Evolutionary conservation across 495 filamentous ascomycete species (phyloP), one percentile per base, ranked within the genome.

Genomic region (Pyrenopolyporus hunteri): DNA sequence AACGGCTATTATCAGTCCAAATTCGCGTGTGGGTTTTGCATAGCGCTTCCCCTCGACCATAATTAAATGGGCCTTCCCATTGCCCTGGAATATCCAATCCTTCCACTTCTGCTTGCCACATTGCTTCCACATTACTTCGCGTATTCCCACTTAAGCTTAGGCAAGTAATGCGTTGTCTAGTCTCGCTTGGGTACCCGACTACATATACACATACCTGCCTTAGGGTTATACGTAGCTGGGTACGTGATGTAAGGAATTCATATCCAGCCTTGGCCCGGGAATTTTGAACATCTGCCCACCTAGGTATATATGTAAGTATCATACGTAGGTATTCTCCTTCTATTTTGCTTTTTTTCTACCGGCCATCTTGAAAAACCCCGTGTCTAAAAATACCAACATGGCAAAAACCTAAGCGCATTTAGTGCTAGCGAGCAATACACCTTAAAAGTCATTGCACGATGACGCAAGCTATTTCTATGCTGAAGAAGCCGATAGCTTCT

Each of bases 21-120:
- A 54, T 42, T 54, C 48, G 35, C 36, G 33, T 64, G 62, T 59
- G 55, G 55, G 14, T 13, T n/a, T 64, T 17, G 62, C 62, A 65
- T 65, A 65, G 62, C 19, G 32, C 50, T 45, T 64, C 62, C 56
- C 62, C 62, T 65, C 62, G 62, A 25, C 56, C 56, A 64, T 65
- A 56, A 59, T 56, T 65, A 45, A 65, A 60, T 59, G 62, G 60
- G 14, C 44, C 56, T 45, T 65, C 33, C 56, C 56, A 56, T 52
- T 26, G 45, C 50, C 56, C 22, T 59, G 56, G 57, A 55, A 54
- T 58, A 64, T 52, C 61, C 61, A 64, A 54, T 36, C 48, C 61
- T n/a, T n/a, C n/a, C n/a, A n/a, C n/a, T n/a, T n/a, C n/a, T n/a
- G n/a, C n/a, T n/a, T 64, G 61, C 54, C 61, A 64, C 61, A 33